Conservation (phyloP, 306 rosid genomes). For the Fragaria nilgerrensis region DNA sequence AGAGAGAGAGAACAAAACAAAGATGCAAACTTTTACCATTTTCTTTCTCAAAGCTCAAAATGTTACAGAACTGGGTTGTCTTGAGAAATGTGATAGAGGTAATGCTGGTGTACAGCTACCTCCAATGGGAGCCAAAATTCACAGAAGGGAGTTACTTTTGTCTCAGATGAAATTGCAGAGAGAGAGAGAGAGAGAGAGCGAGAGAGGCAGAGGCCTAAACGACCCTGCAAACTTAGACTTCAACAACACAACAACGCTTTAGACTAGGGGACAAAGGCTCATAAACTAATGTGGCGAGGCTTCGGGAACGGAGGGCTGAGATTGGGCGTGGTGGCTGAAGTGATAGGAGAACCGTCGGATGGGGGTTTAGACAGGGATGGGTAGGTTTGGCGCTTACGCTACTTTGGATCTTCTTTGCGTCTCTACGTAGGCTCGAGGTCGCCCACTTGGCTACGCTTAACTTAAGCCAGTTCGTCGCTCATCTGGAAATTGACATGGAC, state of each 20-base stretch:
- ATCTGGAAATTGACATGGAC: slow-evolving; percentile 4
- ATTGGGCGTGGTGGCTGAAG: slow-evolving; percentile 56
- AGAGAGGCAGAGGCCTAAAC: slow-evolving; percentile 31
- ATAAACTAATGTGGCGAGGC: slow-evolving; percentile 34
- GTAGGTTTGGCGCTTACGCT: slow-evolving; percentile 84
- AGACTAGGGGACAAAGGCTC: slow-evolving; percentile 43
- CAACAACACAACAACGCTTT: slow-evolving; percentile 47
- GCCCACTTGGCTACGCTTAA: slow-evolving; percentile 68
- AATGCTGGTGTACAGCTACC: slow-evolving; percentile 2
- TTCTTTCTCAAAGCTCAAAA: slow-evolving; percentile 16
- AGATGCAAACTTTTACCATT: slow-evolving; percentile 11
- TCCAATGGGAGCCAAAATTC: not conserved
- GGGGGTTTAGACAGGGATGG: slow-evolving; percentile 33
- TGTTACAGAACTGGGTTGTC: slow-evolving; percentile 19
- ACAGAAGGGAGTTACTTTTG: slow-evolving; percentile 3
- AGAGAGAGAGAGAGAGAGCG: not conserved
- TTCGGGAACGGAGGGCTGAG: slow-evolving; percentile 41
- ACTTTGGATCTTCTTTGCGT: slow-evolving; percentile 85
- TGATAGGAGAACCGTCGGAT: slow-evolving; percentile 38
- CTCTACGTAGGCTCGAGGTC: slow-evolving; percentile 58
- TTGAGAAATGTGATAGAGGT: slow-evolving; percentile 17
- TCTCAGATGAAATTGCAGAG: slow-evolving; percentile 16
- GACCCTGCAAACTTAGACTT: slow-evolving; percentile 57
- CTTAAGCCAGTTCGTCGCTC: slow-evolving; percentile 37
- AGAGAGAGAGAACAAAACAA: not conserved